Percentiles rank a stretch among this genome's conserved stretches.
Conservation (phyloP, 805 yeast species). For the Sugiyamaella boreocaroliniensis region DNA sequence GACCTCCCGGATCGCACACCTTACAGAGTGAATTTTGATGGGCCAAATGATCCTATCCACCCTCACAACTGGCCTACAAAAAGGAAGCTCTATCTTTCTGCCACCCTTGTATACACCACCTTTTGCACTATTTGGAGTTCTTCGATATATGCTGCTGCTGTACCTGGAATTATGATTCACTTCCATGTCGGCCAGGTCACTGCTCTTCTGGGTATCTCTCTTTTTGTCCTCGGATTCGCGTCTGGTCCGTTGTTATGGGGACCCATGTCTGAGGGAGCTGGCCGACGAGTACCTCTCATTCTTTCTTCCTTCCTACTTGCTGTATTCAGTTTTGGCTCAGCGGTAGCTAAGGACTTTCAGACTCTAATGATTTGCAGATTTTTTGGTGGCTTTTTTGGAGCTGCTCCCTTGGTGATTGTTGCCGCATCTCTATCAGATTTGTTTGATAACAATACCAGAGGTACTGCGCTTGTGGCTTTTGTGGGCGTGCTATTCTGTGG, state of each 20-base stretch:
- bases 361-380: slow-evolving; percentile 67
- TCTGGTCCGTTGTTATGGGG: slow-evolving; percentile 80
- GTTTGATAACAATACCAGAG: slow-evolving; percentile 56
- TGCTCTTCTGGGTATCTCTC: slow-evolving; percentile 60
- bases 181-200: slow-evolving; percentile 56
- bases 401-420: slow-evolving; percentile 71
- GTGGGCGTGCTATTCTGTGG: slow-evolving; percentile 62
- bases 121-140: slow-evolving; percentile 63
- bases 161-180: slow-evolving; percentile 39
- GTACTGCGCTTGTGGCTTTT: slow-evolving; percentile 60
- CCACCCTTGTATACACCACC: slow-evolving; percentile 42
- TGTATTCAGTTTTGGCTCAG: slow-evolving; percentile 59
- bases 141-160: slow-evolving; percentile 63
- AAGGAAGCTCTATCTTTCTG: slow-evolving; percentile 39
- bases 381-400: slow-evolving; percentile 69
- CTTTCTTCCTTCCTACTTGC: slow-evolving; percentile 47
- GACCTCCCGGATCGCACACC: slow-evolving; percentile 16
- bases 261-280: slow-evolving; percentile 67
- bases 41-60: slow-evolving; percentile 68
- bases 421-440: slow-evolving; percentile 80
- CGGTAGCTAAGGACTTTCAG: slow-evolving; percentile 64
- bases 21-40: slow-evolving; percentile 68
- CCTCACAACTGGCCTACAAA: slow-evolving; percentile 68
- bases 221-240: slow-evolving; percentile 77
- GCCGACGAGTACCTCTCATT: slow-evolving; percentile 53